These are phyloP conservation scores for Plasmodium fragile DNA, from an alignment of 169 alveolate species.

Conservation along the genomic window DNA sequence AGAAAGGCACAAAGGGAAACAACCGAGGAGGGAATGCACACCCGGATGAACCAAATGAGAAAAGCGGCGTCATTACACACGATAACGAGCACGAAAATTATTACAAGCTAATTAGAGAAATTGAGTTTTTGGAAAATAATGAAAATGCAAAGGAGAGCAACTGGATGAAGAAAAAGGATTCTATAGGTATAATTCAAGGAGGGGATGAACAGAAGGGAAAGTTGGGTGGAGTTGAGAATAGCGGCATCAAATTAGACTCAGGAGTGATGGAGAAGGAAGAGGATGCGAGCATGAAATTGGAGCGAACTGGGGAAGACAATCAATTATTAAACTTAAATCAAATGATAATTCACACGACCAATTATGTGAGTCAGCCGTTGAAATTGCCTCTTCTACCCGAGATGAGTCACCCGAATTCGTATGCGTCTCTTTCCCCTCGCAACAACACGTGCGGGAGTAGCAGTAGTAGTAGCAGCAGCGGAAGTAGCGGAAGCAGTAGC, in stretches of 20 bases:
- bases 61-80: background rate
- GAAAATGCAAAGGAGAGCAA: conserved; percentile 15
- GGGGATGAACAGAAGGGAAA: background rate
- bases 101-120: conserved; percentile 61
- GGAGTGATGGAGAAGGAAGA: background rate
- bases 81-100: conserved; percentile 52
- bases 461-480: background rate
- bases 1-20: background rate
- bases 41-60: background rate
- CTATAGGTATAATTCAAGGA: background rate
- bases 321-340: conserved; percentile 13
- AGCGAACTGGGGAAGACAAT: conserved; percentile 15
- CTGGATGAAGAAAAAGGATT: conserved; percentile 3
- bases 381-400: conserved; percentile 50
- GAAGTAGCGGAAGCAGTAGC: background rate
- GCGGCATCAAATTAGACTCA: background rate
- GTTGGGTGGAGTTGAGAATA: background rate
- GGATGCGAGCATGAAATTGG: background rate
- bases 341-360: conserved; percentile 5
- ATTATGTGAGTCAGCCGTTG: conserved; percentile 31
- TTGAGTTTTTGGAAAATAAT: conserved; percentile 51
- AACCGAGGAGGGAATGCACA: background rate
- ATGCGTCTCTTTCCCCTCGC: conserved; percentile 42
- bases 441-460: conserved; percentile 13
- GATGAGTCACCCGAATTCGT: conserved; percentile 57